A percentile compares a stretch with the other conserved stretches of the same genome.
phyloP scores from a whole-genome alignment of 1,284 basidiomycete species.

The Coriolopsis trogii region DNA sequence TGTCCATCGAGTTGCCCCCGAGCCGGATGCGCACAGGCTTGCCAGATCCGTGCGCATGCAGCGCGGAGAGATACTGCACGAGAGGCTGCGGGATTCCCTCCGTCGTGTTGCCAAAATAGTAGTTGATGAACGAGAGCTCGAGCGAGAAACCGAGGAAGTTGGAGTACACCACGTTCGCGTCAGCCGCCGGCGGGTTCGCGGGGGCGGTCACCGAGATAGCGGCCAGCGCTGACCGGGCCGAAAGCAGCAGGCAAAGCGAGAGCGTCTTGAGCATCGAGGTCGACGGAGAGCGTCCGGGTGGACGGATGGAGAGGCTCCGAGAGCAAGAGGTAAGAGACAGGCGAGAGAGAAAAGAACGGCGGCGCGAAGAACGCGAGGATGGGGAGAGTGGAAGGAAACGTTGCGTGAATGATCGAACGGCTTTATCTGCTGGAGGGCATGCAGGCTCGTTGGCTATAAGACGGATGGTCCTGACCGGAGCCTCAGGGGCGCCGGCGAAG shows the following conservation, averaged over 20 bases:
- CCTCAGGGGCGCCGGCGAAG: no score
- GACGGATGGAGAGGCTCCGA: no score
- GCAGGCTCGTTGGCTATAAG: neutral
- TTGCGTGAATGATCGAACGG: neutral
- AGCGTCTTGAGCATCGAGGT: no score
- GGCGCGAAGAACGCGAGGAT: conserved; percentile 1
- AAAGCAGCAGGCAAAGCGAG: conserved; percentile 1
- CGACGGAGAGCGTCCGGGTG: no score
- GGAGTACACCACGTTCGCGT: conserved; percentile 30
- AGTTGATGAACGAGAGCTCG: conserved; percentile 34
- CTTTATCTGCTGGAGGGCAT: neutral
- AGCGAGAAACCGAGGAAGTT: conserved; percentile 35
- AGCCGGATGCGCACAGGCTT: conserved; percentile 47
- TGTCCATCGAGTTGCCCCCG: conserved; percentile 51
- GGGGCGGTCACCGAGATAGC: conserved; percentile 25
- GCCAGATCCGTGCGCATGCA: conserved; percentile 28
- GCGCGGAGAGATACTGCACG: conserved; percentile 26
- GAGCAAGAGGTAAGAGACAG: neutral
- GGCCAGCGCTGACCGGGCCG: conserved; percentile 9
- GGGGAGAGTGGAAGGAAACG: neutral
- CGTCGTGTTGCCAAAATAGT: conserved; percentile 34
- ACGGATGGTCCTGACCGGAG: neutral
- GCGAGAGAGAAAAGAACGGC: conserved; percentile 7
- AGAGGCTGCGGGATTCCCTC: conserved; percentile 28
- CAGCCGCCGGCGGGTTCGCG: conserved; percentile 17